A percentile compares a stretch with the other conserved stretches of the same genome.
These are phyloP conservation scores for Cucumis cinereus DNA, from an alignment of 306 rosid species.

Conservation along the genomic window DNA sequence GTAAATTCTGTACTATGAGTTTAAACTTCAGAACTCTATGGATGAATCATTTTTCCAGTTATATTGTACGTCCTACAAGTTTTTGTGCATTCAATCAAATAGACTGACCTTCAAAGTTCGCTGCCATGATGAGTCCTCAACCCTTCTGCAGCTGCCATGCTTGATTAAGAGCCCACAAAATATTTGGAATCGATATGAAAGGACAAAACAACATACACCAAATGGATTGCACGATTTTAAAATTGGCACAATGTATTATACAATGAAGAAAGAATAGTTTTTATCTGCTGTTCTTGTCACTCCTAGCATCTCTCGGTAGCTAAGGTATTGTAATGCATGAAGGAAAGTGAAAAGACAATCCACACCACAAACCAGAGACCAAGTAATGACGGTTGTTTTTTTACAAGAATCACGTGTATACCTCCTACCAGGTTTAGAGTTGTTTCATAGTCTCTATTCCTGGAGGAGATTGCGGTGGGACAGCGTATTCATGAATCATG, in stretches of 20 bases:
- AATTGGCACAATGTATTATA: neutral
- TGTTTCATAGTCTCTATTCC: constrained; percentile 26
- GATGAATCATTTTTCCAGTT: neutral
- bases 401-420: neutral
- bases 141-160: neutral
- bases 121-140: neutral
- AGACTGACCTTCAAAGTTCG: neutral
- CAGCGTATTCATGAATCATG: constrained; percentile 38
- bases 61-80: neutral
- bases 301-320: neutral
- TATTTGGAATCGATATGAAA: neutral
- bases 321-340: neutral
- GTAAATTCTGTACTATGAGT: neutral
- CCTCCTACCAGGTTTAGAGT: constrained; percentile 4
- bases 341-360: neutral
- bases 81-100: neutral
- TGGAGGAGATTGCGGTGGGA: constrained; percentile 81
- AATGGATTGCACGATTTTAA: neutral
- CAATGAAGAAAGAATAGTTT: neutral
- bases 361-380: neutral
- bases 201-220: neutral
- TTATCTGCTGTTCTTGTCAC: neutral
- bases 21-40: neutral
- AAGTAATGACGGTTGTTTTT: neutral
- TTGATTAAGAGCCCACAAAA: neutral